A percentile compares a stretch with the other conserved stretches of the same genome.
These are phyloP conservation scores for Paraphoma sp. DNA, from an alignment of 2,329 filamentous ascomycete species.

Conservation along the genomic window DNA sequence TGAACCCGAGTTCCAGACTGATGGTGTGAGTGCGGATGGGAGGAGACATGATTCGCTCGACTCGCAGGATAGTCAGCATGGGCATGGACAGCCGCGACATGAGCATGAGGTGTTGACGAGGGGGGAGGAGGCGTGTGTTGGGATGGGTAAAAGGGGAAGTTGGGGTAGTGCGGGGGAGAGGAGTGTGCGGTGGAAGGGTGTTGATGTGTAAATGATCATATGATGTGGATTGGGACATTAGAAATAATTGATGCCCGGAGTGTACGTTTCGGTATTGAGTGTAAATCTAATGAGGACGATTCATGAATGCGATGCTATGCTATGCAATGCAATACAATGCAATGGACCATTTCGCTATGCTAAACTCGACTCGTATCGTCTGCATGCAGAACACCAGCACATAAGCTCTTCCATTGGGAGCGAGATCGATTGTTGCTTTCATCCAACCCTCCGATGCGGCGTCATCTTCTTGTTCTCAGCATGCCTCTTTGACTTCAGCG, in stretches of 20 bases:
- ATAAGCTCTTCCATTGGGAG: too few relatives aligned
- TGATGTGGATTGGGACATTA: not conserved
- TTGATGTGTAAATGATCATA: slow-evolving; percentile 12
- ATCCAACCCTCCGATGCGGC: slow-evolving; percentile 15
- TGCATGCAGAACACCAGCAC: too few relatives aligned
- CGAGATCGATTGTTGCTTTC: not conserved
- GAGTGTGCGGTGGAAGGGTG: slow-evolving; percentile 14
- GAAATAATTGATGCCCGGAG: not conserved
- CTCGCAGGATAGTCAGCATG: not conserved
- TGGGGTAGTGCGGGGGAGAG: not conserved
- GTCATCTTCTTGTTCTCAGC: slow-evolving; percentile 62
- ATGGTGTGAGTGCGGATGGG: not conserved
- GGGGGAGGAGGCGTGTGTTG: slow-evolving; percentile 17
- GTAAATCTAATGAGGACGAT: too few relatives aligned
- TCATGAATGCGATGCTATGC: too few relatives aligned
- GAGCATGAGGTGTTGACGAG: slow-evolving; percentile 6
- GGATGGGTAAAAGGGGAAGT: slow-evolving; percentile 6
- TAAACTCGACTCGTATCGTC: not conserved
- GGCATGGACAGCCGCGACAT: not conserved
- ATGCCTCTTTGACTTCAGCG: slow-evolving; percentile 65
- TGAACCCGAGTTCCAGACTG: not conserved
- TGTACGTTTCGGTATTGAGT: too few relatives aligned
- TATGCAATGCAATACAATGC: not conserved
- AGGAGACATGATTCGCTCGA: not conserved
- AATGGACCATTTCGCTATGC: not conserved